A percentile compares a stretch with the other conserved stretches of the same genome.
Evolutionary conservation across 345 rosid species (phyloP).

Genomic region (Eucalyptus erythrocorys): DNA sequence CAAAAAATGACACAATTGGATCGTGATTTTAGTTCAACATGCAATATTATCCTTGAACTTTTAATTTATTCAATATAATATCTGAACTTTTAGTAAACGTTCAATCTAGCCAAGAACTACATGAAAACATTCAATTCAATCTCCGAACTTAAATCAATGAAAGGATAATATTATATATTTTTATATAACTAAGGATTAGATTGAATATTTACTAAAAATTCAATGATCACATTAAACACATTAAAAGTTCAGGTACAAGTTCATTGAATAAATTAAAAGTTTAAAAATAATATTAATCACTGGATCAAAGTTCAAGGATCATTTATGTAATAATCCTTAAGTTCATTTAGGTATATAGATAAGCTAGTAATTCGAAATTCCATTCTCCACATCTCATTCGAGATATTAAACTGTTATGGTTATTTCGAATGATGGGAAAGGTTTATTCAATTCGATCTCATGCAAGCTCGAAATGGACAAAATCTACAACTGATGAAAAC

Average conservation of each 20-base stretch:
- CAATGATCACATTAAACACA: fast-evolving
- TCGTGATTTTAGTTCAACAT: fast-evolving
- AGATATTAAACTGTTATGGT: neutral
- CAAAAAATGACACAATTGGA: neutral
- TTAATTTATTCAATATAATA: neutral
- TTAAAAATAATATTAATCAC: fast-evolving
- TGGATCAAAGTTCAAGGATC: neutral
- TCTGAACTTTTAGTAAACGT: neutral
- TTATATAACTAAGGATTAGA: neutral
- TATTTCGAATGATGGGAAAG: neutral
- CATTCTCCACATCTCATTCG: neutral
- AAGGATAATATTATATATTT: neutral
- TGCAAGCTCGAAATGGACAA: neutral
- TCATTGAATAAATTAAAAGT: neutral
- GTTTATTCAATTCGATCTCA: neutral
- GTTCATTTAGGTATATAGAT: neutral
- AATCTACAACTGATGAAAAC: neutral
- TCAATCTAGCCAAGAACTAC: neutral
- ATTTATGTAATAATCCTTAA: neutral
- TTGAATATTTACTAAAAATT: neutral
- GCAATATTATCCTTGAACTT: fast-evolving
- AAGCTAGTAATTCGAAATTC: neutral
- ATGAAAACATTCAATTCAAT: neutral
- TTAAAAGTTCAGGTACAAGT: neutral
- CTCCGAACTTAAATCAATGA: neutral